Evolutionary conservation across 768 basidiomycete genomes (phyloP).

Genomic region (Panellus pusillus): DNA sequence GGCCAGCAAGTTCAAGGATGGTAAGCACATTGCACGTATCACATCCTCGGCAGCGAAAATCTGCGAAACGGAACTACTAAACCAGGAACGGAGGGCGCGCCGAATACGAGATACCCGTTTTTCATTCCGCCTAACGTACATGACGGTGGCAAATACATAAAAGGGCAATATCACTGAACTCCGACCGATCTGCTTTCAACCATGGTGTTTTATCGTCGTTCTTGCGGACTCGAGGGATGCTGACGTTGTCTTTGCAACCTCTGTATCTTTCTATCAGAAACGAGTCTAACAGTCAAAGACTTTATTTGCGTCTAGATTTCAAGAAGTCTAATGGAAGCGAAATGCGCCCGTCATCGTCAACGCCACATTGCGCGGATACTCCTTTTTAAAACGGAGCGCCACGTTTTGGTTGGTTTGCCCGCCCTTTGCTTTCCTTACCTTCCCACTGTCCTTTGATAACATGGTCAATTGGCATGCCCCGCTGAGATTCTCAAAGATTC

Average conservation of each 20-base stretch:
- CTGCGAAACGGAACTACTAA: slow-evolving; percentile 10
- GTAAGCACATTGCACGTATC: no score
- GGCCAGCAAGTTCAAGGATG: background rate
- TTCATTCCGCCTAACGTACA: slow-evolving; percentile 17
- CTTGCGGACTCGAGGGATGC: no score
- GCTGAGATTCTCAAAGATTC: slow-evolving; percentile 43
- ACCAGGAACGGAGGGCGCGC: slow-evolving; percentile 12
- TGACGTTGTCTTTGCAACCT: background rate
- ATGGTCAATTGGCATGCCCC: slow-evolving; percentile 55
- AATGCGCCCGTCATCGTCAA: slow-evolving; percentile 4
- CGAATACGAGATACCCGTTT: slow-evolving; percentile 1
- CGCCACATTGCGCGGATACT: slow-evolving; percentile 15
- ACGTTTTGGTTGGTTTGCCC: background rate
- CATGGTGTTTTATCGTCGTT: no score
- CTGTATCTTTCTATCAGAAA: background rate
- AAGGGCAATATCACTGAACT: background rate
- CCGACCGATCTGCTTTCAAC: background rate
- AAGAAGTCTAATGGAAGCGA: slow-evolving; percentile 13
- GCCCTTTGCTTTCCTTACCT: background rate
- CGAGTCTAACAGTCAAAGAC: background rate
- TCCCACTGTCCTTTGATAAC: slow-evolving; percentile 3
- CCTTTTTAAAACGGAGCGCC: slow-evolving; percentile 9
- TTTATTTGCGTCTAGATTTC: slow-evolving; percentile 6
- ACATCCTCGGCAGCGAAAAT: slow-evolving; percentile 11
- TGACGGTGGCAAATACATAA: background rate